Percentiles rank a stretch among this genome's conserved stretches.
Evolutionary conservation across 352 stramenopile species (phyloP).

Genomic region (Peronospora tabacina): DNA sequence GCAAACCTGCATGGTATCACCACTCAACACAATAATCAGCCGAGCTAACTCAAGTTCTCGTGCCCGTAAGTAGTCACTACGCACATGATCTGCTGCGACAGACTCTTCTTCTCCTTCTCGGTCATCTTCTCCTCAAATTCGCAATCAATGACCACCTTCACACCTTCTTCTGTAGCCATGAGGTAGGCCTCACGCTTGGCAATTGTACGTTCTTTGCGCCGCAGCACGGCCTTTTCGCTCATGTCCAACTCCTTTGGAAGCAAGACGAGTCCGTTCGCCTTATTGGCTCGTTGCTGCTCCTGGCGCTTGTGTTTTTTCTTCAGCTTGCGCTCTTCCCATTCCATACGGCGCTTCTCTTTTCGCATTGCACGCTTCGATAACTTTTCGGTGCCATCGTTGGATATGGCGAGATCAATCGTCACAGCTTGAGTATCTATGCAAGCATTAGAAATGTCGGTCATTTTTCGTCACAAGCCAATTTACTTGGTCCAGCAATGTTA

Average conservation of each 20-base stretch:
- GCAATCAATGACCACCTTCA: conserved; percentile 89
- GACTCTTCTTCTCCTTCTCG: conserved; percentile 88
- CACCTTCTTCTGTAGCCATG: conserved; percentile 77
- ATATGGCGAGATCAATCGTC: neutral
- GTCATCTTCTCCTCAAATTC: conserved; percentile 92
- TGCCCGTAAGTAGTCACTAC: conserved; percentile 7
- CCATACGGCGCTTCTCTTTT: conserved; percentile 50
- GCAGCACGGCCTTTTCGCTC: conserved; percentile 63
- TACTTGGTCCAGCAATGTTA: conserved; percentile 11
- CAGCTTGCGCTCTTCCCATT: conserved; percentile 76
- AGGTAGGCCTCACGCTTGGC: conserved; percentile 70
- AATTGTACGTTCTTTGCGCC: conserved; percentile 47
- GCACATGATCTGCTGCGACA: conserved; percentile 92
- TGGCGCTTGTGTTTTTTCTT: conserved; percentile 78
- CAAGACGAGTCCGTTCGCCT: conserved; percentile 20
- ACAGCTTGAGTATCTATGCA: neutral
- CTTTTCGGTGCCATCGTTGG: conserved; percentile 5
- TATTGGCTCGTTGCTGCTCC: conserved; percentile 35
- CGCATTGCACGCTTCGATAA: conserved; percentile 51
- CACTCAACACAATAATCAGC: neutral
- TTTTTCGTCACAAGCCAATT: conserved; percentile 3
- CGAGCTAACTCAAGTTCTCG: neutral
- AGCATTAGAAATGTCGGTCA: neutral
- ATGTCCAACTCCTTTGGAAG: conserved; percentile 60
- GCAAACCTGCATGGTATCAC: conserved; percentile 49